Evolutionary conservation across 2,329 filamentous ascomycete genomes (phyloP), one percentile per base, ranked within the genome.

Genomic region (Madurella mycetomatis): DNA sequence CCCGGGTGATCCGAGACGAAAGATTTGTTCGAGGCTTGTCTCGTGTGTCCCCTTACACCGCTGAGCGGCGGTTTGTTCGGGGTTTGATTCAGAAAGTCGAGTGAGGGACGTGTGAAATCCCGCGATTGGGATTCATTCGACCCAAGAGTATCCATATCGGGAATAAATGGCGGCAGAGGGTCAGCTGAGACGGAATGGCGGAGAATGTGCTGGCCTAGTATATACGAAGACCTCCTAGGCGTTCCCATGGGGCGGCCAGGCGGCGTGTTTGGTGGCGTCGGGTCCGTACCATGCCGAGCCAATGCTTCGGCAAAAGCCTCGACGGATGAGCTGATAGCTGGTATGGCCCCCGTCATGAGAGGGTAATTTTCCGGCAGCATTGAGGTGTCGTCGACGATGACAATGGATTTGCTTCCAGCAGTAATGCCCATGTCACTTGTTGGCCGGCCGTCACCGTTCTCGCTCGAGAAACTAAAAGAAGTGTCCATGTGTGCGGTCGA

Each of bases 381-480:
- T 25, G 56, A 39, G 1, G 85, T 86, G 32, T 83, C 83, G 55
- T 95, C 89, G 37, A 95, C 84, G 65, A 96, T 95, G 52, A 96
- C 80, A 60, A 96, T 95, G 0, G 90, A 95, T 66, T 67, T 87
- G 75, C 90, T 95, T n/a, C 90, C 88, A 11, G 79, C 78, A 0
- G 90, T 94, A 43, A 92, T 81, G 5, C 71, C 80, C 61, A 75
- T 74, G 56, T 83, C 80, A 58, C 80, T 83, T 12, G 68, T 62
- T 1, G 78, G 77, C 43, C 78, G 70, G 55, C 55, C 71, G 9
- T 70, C 60, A 5, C 67, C 57, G 7, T 66, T 65, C 5, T 64
- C 60, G 4, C 45, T 39, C 12, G 70, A 62, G 18, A 68, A 65
- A n/a, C 72, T 70, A n/a, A 74, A 69, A 5, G 69, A 66, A 17